Percentiles rank a stretch among this genome's conserved stretches.
These are phyloP conservation scores for Komagataea norvegica DNA, from an alignment of 1,139 yeast genomes.

Conservation along the genomic window DNA sequence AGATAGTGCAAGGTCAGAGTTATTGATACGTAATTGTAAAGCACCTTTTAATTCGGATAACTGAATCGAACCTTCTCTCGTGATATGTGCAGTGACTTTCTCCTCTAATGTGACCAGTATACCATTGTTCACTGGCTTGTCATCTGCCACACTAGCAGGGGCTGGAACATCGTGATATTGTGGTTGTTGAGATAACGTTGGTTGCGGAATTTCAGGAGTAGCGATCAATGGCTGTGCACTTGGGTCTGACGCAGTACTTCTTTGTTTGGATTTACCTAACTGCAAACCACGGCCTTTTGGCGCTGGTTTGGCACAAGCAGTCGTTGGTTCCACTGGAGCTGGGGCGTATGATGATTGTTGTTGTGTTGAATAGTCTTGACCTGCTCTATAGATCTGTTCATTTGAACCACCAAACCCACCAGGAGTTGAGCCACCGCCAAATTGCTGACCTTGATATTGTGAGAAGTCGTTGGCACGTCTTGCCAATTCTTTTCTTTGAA, in stretches of 20 bases:
- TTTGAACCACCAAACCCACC: conserved; percentile 8
- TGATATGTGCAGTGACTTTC: conserved; percentile 67
- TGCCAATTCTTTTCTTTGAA: conserved; percentile 69
- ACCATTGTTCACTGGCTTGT: conserved; percentile 54
- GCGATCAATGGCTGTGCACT: conserved; percentile 42
- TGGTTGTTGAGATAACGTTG: conserved; percentile 8
- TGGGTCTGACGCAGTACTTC: conserved; percentile 31
- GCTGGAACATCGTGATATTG: conserved; percentile 21
- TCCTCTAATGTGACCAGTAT: conserved; percentile 76
- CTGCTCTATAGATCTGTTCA: conserved; percentile 5
- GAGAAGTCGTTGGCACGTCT: conserved; percentile 19
- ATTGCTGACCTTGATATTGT: conserved; percentile 5
- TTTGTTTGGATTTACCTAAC: conserved; percentile 59
- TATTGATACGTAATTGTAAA: conserved; percentile 79
- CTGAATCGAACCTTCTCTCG: conserved; percentile 78
- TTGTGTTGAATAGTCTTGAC: conserved; percentile 9
- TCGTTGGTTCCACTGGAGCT: conserved; percentile 33
- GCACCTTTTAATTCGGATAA: conserved; percentile 87
- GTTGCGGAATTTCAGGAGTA: conserved; percentile 18
- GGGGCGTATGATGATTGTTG: conserved; percentile 33
- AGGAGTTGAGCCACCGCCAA: conserved; percentile 10
- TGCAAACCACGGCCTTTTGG: conserved; percentile 75
- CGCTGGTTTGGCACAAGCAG: conserved; percentile 33
- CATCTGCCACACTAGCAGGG: conserved; percentile 21
- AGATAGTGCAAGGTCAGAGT: conserved; percentile 61